A percentile compares a stretch with the other conserved stretches of the same genome.
Evolutionary conservation across 2,329 filamentous ascomycete genomes (phyloP).

Genomic region (Sarocladium kiliense): DNA sequence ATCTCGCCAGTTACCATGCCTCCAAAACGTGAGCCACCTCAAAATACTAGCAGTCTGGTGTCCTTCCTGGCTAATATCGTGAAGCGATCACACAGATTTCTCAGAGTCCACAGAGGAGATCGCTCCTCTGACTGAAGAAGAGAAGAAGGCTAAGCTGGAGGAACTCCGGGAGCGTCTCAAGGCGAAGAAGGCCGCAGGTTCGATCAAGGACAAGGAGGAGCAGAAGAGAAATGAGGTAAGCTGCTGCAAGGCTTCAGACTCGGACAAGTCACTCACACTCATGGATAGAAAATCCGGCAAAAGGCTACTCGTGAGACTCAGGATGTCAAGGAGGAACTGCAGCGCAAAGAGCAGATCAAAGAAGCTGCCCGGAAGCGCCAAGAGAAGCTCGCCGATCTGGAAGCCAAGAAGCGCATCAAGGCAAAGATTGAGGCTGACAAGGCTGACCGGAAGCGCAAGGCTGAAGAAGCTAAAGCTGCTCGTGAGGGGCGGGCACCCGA

Average conservation of each 20-base stretch:
- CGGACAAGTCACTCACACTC: slow-evolving; percentile 11
- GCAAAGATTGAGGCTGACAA: slow-evolving; percentile 91
- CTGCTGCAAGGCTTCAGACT: background rate
- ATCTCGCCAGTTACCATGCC: slow-evolving; percentile 84
- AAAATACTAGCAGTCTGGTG: background rate
- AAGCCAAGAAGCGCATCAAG: slow-evolving; percentile 83
- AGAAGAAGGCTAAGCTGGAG: slow-evolving; percentile 75
- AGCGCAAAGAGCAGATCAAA: slow-evolving; percentile 86
- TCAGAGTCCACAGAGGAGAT: slow-evolving; percentile 91
- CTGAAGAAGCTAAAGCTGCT: slow-evolving; percentile 78
- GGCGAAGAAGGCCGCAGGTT: slow-evolving; percentile 65
- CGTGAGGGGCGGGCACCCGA: slow-evolving; percentile 67
- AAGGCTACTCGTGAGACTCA: slow-evolving; percentile 89
- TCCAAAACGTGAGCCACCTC: slow-evolving; percentile 62
- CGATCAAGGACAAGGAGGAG: slow-evolving; percentile 71
- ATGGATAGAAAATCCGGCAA: slow-evolving; percentile 57
- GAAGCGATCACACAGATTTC: slow-evolving; percentile 80
- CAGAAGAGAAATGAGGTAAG: slow-evolving; percentile 78
- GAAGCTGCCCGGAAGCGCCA: slow-evolving; percentile 80
- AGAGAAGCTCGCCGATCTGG: slow-evolving; percentile 81
- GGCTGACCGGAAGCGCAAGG: slow-evolving; percentile 78
- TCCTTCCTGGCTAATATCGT: background rate
- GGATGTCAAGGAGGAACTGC: slow-evolving; percentile 83
- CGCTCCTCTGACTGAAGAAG: slow-evolving; percentile 81
- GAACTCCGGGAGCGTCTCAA: slow-evolving; percentile 69